These are phyloP conservation scores for Rosa multiflora DNA, from an alignment of 306 rosid genomes.

Conservation along the genomic window DNA sequence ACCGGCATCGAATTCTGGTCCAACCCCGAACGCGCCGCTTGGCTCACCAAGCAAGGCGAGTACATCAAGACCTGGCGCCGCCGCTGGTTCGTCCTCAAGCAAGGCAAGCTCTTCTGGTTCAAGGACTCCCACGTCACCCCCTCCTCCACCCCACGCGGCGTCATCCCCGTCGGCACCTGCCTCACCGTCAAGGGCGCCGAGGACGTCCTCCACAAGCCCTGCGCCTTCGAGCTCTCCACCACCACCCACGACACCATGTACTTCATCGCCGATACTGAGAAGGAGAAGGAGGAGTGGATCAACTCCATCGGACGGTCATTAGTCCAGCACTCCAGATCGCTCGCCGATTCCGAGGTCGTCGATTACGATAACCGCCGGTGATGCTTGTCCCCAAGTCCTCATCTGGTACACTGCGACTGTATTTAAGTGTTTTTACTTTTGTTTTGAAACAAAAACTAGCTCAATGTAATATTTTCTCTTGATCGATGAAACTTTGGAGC, in stretches of 20 bases:
- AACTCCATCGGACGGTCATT: slow-evolving; percentile 54
- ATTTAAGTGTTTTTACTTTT: neutral
- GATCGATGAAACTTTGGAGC: neutral
- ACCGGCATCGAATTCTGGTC: slow-evolving; percentile 60
- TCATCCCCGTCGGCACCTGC: slow-evolving; percentile 52
- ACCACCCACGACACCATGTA: slow-evolving; percentile 47
- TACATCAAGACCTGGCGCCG: slow-evolving; percentile 75
- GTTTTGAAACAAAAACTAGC: neutral
- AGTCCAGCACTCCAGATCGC: slow-evolving; percentile 52
- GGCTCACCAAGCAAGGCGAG: slow-evolving; percentile 72
- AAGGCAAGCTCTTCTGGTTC: slow-evolving; percentile 63
- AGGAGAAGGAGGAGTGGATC: slow-evolving; percentile 65
- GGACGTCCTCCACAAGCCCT: slow-evolving; percentile 59
- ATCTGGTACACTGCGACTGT: neutral
- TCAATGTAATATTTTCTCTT: neutral
- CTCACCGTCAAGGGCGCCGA: slow-evolving; percentile 75
- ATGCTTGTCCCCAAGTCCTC: neutral
- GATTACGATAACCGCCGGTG: slow-evolving; percentile 48
- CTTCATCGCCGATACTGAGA: slow-evolving; percentile 64
- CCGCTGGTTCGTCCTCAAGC: slow-evolving; percentile 74
- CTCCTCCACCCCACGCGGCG: slow-evolving; percentile 59
- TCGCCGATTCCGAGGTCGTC: slow-evolving; percentile 48
- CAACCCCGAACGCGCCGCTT: slow-evolving; percentile 58
- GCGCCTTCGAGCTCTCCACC: slow-evolving; percentile 70
- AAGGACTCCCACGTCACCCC: slow-evolving; percentile 41